Evolutionary conservation across 345 rosid genomes (phyloP).

Genomic region (Geranium brycei): DNA sequence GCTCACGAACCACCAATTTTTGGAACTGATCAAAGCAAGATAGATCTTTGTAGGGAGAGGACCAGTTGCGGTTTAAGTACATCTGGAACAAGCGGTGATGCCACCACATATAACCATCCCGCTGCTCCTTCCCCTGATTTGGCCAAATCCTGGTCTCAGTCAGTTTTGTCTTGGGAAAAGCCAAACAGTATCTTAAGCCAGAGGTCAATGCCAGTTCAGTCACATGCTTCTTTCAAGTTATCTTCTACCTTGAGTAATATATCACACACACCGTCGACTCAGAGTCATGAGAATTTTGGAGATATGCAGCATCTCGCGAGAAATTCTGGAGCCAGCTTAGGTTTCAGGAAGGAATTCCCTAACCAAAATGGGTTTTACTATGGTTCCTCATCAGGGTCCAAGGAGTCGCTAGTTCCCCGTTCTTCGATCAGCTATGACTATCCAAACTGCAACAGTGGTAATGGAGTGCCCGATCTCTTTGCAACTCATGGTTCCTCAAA

Average conservation of each 20-base stretch:
- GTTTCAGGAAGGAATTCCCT: slow-evolving; percentile 32
- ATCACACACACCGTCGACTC: too few species aligned
- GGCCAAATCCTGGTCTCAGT: slow-evolving; percentile 41
- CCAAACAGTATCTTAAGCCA: slow-evolving; percentile 38
- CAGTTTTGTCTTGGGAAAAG: slow-evolving; percentile 51
- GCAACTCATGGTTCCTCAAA: slow-evolving; percentile 20
- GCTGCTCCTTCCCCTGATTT: slow-evolving; percentile 28
- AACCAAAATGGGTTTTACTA: slow-evolving; percentile 28
- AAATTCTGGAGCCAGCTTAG: slow-evolving; percentile 31
- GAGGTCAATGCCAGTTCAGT: slow-evolving; percentile 41
- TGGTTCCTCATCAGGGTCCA: slow-evolving; percentile 11
- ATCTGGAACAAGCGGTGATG: slow-evolving; percentile 2
- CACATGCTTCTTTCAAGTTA: slow-evolving; percentile 21
- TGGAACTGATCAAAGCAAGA: slow-evolving; percentile 36
- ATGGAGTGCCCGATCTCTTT: slow-evolving; percentile 17
- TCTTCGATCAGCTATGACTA: slow-evolving; percentile 19
- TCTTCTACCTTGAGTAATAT: too few species aligned
- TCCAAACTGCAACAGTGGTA: slow-evolving; percentile 22
- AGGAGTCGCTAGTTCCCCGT: slow-evolving; percentile 8
- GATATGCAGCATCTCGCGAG: slow-evolving; percentile 34
- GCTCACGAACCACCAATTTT: slow-evolving; percentile 27
- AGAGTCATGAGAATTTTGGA: slow-evolving; percentile 41
- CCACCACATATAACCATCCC: slow-evolving; percentile 13
- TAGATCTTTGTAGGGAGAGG: slow-evolving; percentile 30
- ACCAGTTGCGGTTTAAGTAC: slow-evolving; percentile 27